Evolutionary conservation across 768 basidiomycete species (phyloP), one percentile per base, ranked within the genome.

Genomic region (Lentinus brumalis): DNA sequence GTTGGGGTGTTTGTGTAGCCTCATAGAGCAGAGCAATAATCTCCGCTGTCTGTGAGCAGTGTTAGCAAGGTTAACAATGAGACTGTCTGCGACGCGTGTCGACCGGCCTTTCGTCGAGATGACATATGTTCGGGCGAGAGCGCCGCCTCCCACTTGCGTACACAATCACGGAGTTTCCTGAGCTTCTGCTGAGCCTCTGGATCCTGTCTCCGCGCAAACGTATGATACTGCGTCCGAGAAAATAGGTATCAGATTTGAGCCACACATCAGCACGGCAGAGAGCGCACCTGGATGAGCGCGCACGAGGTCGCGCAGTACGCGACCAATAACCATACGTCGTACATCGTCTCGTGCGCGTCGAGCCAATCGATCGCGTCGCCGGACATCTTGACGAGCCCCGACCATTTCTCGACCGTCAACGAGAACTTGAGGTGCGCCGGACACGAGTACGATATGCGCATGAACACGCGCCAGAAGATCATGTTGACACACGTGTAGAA

Each of bases 391-490:
- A 94, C 84, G 51, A 97, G 81, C 53, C 80, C 77, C 18, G 81
- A 82, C 94, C 93, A 97, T 63, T 87, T 83, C 68, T 89, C 88
- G 30, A 94, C 82, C 2, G 88, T 91, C 64, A 96, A 76, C 41
- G 84, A 82, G 68, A 96, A 94, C 71, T 91, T 95, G 69, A 96
- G 83, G 70, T 97, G 94, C 11, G 85, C 85, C 9, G 96, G 95
- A 70, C 92, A 91, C 18, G 87, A 83, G 77, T 97, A 98, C 59
- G 92, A 94, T 75, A 98, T 94, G 53, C 96, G 86, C 93, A 98
- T 96, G 79, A 98, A 98, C 35, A 97, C 94, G 52, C 96, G 89
- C 88, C 94, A 97, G 76, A 97, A 96, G 74, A 98, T 91, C 87
- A 98, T 97, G 66, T 87, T 89, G 46, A 98, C 87, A 70, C 92